A percentile compares a stretch with the other conserved stretches of the same genome.
These are phyloP conservation scores for Ceratorhiza oryzae-sativae DNA, from an alignment of 1,284 basidiomycete genomes.

Conservation along the genomic window DNA sequence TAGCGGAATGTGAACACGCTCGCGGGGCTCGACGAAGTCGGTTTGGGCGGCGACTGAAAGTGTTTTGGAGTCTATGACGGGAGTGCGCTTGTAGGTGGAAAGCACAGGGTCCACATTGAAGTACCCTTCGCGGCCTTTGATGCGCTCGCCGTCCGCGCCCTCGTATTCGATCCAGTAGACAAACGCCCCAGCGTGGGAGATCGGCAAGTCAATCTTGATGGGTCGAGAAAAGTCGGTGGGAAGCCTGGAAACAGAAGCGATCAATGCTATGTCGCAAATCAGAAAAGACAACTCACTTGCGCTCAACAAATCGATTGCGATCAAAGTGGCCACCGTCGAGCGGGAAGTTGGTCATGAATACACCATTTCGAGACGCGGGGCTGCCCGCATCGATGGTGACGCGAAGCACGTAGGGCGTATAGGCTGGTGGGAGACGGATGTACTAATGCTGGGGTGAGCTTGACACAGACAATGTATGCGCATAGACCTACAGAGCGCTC, in stretches of 20 bases:
- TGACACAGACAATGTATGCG: slow-evolving; percentile 28
- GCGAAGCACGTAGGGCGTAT: slow-evolving; percentile 84
- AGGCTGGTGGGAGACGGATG: slow-evolving; percentile 91
- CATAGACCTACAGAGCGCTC: slow-evolving; percentile 73
- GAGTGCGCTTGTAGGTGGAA: slow-evolving; percentile 70
- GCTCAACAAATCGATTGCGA: slow-evolving; percentile 76
- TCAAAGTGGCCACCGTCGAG: slow-evolving; percentile 87
- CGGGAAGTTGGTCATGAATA: slow-evolving; percentile 94
- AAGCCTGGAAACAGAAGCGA: slow-evolving; percentile 59
- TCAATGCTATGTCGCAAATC: slow-evolving; percentile 17
- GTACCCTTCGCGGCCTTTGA: slow-evolving; percentile 85
- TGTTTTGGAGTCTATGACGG: slow-evolving; percentile 67
- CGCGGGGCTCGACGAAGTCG: slow-evolving; percentile 41
- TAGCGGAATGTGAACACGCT: slow-evolving; percentile 72
- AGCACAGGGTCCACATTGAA: slow-evolving; percentile 95
- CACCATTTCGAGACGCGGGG: slow-evolving; percentile 83
- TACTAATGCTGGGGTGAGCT: slow-evolving; percentile 65
- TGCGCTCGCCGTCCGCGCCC: slow-evolving; percentile 55
- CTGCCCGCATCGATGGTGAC: slow-evolving; percentile 90
- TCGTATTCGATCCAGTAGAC: slow-evolving; percentile 94
- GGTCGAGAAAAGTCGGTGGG: slow-evolving; percentile 85
- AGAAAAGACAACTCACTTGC: slow-evolving; percentile 64
- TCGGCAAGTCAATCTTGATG: slow-evolving; percentile 89
- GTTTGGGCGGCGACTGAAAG: slow-evolving; percentile 55
- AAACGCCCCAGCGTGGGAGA: slow-evolving; percentile 94